phyloP scores from a whole-genome alignment of 129 eudicot species.

The Helichrysum umbraculigerum region DNA sequence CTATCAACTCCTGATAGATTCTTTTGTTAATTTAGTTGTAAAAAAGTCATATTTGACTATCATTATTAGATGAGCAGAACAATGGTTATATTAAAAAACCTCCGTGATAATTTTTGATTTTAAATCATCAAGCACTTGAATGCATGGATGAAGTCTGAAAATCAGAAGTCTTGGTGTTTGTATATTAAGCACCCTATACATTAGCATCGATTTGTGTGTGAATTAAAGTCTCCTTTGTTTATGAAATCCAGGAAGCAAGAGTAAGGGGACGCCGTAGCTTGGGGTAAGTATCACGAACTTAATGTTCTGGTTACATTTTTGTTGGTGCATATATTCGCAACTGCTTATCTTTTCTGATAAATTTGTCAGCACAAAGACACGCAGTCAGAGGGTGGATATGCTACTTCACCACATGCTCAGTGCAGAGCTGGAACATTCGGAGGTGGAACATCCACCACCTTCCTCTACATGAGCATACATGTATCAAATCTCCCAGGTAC shows the following conservation, averaged over 20 bases:
- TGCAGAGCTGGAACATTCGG: conserved; percentile 49
- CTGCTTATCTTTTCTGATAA: conserved; percentile 7
- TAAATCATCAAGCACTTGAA: neutral
- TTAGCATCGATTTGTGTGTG: neutral
- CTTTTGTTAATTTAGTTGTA: neutral
- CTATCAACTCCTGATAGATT: neutral
- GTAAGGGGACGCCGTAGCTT: conserved; percentile 51
- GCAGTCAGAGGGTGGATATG: conserved; percentile 78
- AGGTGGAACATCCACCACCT: neutral
- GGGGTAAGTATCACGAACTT: conserved; percentile 45
- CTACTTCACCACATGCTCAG: conserved; percentile 92
- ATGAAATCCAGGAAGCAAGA: conserved; percentile 38
- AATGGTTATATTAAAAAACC: neutral
- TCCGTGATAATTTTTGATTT: neutral
- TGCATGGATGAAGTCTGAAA: neutral
- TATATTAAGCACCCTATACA: neutral
- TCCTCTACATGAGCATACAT: conserved; percentile 32
- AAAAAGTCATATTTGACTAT: neutral
- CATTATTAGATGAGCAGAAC: neutral
- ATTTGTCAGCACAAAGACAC: conserved; percentile 58
- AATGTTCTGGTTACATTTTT: neutral
- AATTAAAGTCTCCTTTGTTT: conserved; percentile 14
- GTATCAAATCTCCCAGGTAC: conserved; percentile 15
- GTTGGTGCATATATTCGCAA: neutral
- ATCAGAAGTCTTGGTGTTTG: neutral